phyloP scores from a whole-genome alignment of 1,284 basidiomycete genomes.

The Cryptococcus jaspeensis region DNA sequence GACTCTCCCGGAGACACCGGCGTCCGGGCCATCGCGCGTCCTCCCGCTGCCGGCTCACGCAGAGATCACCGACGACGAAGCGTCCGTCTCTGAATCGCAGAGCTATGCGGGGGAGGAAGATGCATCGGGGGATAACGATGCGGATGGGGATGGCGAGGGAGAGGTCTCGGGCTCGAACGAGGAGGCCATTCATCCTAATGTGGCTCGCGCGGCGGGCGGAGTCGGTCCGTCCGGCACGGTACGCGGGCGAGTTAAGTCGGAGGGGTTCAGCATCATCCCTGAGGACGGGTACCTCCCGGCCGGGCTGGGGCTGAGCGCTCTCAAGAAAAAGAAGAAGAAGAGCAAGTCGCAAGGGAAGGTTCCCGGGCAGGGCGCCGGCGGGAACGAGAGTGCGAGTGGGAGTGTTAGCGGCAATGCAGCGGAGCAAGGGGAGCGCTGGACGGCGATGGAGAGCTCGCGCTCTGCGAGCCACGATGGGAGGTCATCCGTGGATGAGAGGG shows the following conservation, averaged over 20 bases:
- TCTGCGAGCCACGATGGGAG: no score
- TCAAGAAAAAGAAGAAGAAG: neutral
- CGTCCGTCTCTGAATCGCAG: neutral
- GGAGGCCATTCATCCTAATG: no score
- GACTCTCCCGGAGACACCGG: slow-evolving; percentile 16
- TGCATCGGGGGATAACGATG: neutral
- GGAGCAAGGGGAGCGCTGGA: no score
- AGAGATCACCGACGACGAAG: no score
- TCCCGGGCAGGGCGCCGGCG: neutral
- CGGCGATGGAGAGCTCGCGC: no score
- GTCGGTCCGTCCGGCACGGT: no score
- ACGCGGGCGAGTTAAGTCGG: slow-evolving; percentile 5
- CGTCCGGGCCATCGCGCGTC: slow-evolving; percentile 25
- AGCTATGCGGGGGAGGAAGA: slow-evolving; percentile 6
- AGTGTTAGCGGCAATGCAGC: no score
- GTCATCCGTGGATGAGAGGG: no score
- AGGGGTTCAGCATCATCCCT: slow-evolving; percentile 37
- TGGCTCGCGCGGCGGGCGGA: no score
- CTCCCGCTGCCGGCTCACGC: no score
- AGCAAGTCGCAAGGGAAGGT: neutral
- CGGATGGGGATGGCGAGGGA: neutral
- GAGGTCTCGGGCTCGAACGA: neutral
- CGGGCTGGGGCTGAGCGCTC: neutral
- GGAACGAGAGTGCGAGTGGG: no score
- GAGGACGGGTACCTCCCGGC: slow-evolving; percentile 40